These are phyloP conservation scores for Zoysia japonica DNA, from an alignment of 176 grass and related monocot species.

Conservation along the genomic window DNA sequence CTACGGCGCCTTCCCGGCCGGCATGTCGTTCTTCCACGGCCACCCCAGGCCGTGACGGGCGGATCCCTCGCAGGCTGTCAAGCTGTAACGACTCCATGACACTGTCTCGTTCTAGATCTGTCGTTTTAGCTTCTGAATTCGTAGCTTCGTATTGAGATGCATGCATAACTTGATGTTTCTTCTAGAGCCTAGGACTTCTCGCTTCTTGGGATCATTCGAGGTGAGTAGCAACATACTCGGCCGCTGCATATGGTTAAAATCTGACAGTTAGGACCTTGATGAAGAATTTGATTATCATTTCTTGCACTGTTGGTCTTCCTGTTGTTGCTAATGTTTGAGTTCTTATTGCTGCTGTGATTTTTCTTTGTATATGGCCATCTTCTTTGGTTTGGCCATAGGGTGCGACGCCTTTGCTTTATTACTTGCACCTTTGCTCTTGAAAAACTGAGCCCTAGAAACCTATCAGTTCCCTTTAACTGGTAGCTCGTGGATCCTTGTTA, in stretches of 20 bases:
- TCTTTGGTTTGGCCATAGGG: constrained; percentile 24
- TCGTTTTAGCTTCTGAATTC: constrained; percentile 42
- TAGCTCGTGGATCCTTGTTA: constrained; percentile 51
- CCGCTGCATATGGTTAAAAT: constrained; percentile 50
- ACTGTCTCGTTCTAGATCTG: constrained; percentile 36
- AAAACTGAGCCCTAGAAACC: constrained; percentile 71
- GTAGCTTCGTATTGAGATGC: constrained; percentile 31
- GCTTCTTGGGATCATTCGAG: constrained; percentile 47
- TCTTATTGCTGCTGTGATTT: not conserved
- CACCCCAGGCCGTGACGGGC: constrained; percentile 48
- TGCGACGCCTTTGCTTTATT: constrained; percentile 50
- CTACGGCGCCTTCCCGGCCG: constrained; percentile 50
- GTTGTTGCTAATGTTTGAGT: not conserved
- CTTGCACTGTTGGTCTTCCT: constrained; percentile 26
- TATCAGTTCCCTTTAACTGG: constrained; percentile 48
- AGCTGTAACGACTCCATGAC: constrained; percentile 45
- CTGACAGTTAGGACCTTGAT: constrained; percentile 47
- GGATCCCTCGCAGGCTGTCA: not conserved
- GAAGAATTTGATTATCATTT: constrained; percentile 36
- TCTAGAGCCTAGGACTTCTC: constrained; percentile 45
- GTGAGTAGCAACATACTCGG: constrained; percentile 38
- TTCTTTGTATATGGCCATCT: not conserved
- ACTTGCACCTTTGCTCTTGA: constrained; percentile 49
- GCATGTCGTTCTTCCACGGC: constrained; percentile 65
- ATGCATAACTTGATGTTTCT: constrained; percentile 59